A percentile compares a stretch with the other conserved stretches of the same genome.
Conservation (phyloP, 345 rosid species). For the Hirschfeldia incana region DNA sequence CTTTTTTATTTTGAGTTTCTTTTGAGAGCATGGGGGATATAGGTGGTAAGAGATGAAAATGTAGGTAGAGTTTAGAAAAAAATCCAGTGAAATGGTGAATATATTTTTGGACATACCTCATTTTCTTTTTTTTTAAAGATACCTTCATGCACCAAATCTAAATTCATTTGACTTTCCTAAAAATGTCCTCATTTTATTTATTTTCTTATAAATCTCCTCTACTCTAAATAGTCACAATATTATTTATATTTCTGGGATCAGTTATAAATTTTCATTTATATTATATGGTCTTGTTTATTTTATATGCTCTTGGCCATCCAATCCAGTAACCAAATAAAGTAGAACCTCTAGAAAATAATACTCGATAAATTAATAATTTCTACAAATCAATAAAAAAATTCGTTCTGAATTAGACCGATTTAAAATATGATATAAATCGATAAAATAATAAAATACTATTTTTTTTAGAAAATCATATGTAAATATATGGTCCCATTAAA, state of each 20-base stretch:
- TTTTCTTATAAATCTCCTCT: not conserved
- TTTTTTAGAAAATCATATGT: too few relatives aligned
- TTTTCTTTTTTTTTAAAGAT: conserved; percentile 6
- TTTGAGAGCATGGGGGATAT: not conserved
- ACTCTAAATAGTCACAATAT: not conserved
- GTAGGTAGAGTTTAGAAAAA: not conserved
- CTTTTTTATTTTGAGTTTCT: not conserved
- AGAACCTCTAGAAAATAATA: too few relatives aligned
- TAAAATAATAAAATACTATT: too few relatives aligned
- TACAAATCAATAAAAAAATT: too few relatives aligned
- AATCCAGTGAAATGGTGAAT: conserved; percentile 18
- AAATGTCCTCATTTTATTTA: not conserved
- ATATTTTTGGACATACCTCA: not conserved
- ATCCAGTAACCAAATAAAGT: too few relatives aligned
- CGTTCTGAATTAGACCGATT: too few relatives aligned
- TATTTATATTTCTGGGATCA: not conserved
- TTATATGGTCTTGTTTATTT: too few relatives aligned
- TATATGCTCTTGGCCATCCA: too few relatives aligned
- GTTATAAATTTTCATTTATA: too few relatives aligned
- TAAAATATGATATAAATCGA: too few relatives aligned
- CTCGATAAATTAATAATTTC: too few relatives aligned
- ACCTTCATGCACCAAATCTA: not conserved
- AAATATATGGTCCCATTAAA: too few relatives aligned
- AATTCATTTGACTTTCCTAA: not conserved
- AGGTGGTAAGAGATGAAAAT: conserved; percentile 4